Conservation (phyloP, 371 early-diverging fungal genomes). For the Zopfochytrium polystomum region DNA sequence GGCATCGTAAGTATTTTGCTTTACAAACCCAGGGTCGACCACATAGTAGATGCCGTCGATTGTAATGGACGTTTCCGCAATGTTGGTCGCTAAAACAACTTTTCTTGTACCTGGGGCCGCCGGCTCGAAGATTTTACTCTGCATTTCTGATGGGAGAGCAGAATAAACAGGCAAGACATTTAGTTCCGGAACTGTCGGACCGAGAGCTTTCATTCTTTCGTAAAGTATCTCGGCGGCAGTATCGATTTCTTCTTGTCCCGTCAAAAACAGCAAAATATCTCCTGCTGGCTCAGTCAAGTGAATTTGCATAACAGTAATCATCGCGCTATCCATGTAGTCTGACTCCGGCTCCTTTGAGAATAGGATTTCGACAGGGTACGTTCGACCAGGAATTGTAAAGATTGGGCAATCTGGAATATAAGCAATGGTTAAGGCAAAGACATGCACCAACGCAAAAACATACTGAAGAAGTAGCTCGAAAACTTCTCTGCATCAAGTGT, state of each 20-base stretch:
- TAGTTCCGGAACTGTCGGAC: conserved; percentile 88
- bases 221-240: conserved; percentile 86
- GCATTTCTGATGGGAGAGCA: conserved; percentile 91
- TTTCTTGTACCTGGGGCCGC: conserved; percentile 89
- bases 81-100: conserved; percentile 86
- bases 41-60: conserved; percentile 83
- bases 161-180: conserved; percentile 93
- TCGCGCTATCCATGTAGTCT: conserved; percentile 90
- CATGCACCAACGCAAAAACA: conserved; percentile 3
- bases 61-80: conserved; percentile 87
- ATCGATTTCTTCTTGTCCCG: conserved; percentile 98
- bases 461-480: conserved; percentile 74
- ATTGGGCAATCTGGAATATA: conserved; percentile 73
- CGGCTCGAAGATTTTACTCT: conserved; percentile 91
- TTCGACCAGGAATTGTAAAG: conserved; percentile 93
- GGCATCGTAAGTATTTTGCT: conserved; percentile 3
- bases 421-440: conserved; percentile 16
- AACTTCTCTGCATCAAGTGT: conserved; percentile 96
- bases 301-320: conserved; percentile 95
- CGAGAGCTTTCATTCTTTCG: conserved; percentile 96
- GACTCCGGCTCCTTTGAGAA: conserved; percentile 92
- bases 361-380: conserved; percentile 91
- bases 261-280: conserved; percentile 96
- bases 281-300: conserved; percentile 94
- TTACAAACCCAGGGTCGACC: conserved; percentile 89